A percentile compares a stretch with the other conserved stretches of the same genome.
Conservation (phyloP, 2,329 filamentous ascomycete species). For the Aspergillus sp. region DNA sequence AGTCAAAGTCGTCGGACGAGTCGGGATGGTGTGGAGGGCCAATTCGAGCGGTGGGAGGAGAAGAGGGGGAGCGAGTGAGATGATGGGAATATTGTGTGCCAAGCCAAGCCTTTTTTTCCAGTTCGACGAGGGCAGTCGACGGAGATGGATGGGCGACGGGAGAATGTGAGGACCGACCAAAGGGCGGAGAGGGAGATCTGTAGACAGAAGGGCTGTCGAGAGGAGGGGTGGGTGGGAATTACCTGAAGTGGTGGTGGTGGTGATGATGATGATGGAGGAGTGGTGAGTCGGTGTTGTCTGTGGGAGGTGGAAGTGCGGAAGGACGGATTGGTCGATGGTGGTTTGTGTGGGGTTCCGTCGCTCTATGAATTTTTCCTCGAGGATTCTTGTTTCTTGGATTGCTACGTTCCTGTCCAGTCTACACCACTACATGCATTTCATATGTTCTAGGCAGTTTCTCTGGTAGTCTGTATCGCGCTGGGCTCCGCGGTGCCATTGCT, state of each 20-base stretch:
- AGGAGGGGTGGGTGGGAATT: too few relatives aligned
- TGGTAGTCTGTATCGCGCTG: too few relatives aligned
- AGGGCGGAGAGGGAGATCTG: neutral
- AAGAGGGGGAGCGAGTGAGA: neutral
- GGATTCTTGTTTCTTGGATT: neutral
- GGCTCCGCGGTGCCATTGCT: too few relatives aligned
- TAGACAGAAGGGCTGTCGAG: neutral
- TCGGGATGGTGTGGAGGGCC: constrained; percentile 4
- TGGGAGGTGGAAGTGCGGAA: constrained; percentile 1
- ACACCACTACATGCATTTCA: neutral
- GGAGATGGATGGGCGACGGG: neutral
- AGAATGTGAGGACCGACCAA: neutral
- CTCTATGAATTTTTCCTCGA: neutral
- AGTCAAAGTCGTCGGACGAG: constrained; percentile 9
- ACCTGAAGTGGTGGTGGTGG: neutral
- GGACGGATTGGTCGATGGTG: constrained; percentile 1
- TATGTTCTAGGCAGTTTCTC: neutral
- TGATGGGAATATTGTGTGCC: constrained; percentile 12
- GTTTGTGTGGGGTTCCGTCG: neutral
- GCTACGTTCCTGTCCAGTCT: neutral
- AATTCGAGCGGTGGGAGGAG: constrained; percentile 11
- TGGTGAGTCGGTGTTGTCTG: neutral
- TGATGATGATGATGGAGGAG: neutral
- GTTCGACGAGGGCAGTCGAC: neutral
- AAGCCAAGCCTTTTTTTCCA: neutral